Evolutionary conservation across 192 early-diverging fungal species (phyloP), one percentile per base, ranked within the genome.

Genomic region (Dissophora ornata): DNA sequence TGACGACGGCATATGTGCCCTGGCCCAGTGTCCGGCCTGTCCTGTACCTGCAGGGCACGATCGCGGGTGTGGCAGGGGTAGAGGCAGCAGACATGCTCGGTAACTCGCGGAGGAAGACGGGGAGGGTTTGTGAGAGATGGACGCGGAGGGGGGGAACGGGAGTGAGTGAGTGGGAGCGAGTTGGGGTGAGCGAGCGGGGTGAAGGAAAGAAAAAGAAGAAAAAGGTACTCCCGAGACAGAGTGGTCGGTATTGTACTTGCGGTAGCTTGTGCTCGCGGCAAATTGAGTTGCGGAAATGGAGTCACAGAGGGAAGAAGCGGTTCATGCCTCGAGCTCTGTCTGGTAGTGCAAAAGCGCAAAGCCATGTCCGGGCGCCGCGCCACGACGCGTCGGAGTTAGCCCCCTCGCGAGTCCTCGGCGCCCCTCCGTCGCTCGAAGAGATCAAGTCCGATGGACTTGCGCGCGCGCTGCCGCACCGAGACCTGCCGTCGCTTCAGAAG

Each of bases 1-100:
- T 90, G 59, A 90, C 89, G 2, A 83, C 83, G 40, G 89, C 89
- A 75, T 90, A 90, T 46, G 87, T 89, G 18, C 89, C 89, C 67
- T 89, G 82, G 4, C 89, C 89, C 12, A 90, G 79, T 13, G 83
- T 80, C 45, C 82, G 86, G 60, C 89, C 89, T n/a, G 87, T 89
- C 62, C 86, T 88, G 82, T 90, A 90, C 62, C 88, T 83, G 64
- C 87, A 88, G 26, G 83, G 83, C 45, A 85, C 83, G 40, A 65
- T 69, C 33, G 55, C 47, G 16, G 57, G 44, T 26, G 66, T 57
- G 25, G 70, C 61, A 40, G 70, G 57, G 33, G 54, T 57, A 13
- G 55, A 33, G 55, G 57, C 34, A 24, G 73, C 51, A 53, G 57
- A 66, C 57, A 55, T 66, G 64, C 18, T 44, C 49, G 26, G 26